Conservation (phyloP, 2,329 filamentous ascomycete species). For the Lasiodiplodia theobromae region DNA sequence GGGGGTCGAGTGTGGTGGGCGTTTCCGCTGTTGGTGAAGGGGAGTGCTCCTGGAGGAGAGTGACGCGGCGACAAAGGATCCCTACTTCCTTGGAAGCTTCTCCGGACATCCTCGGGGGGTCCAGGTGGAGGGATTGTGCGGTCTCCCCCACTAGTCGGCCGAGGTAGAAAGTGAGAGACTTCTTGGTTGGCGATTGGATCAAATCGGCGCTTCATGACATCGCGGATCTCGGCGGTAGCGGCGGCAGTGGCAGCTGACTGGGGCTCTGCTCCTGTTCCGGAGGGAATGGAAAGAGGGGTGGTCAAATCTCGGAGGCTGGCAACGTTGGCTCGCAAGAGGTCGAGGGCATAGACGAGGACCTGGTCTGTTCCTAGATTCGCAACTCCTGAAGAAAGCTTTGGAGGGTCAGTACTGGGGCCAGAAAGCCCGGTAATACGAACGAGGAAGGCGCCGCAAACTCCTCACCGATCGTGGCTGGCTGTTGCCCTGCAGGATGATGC, state of each 20-base stretch:
- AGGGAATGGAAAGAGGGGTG: background rate
- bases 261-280: background rate
- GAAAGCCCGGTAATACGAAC: background rate
- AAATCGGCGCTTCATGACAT: conserved; percentile 23
- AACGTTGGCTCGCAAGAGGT: conserved; percentile 22
- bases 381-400: conserved; percentile 19
- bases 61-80: conserved; percentile 24
- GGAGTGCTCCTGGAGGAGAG: conserved; percentile 19
- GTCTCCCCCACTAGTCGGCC: conserved; percentile 18
- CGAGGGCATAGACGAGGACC: conserved; percentile 20
- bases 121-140: conserved; percentile 11
- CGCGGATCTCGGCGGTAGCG: conserved; percentile 20
- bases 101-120: conserved; percentile 19
- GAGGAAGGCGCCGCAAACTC: conserved; percentile 9
- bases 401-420: conserved; percentile 9
- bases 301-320: conserved; percentile 19
- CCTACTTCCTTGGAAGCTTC: conserved; percentile 25
- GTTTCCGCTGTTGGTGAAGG: conserved; percentile 14
- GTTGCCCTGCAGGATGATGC: conserved; percentile 8
- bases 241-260: conserved; percentile 7
- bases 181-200: conserved; percentile 3
- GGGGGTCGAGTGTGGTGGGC: conserved; percentile 14
- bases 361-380: conserved; percentile 20
- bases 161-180: background rate
- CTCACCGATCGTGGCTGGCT: conserved; percentile 24